Conservation (phyloP, 2,329 filamentous ascomycete genomes). For the Plenodomus lindquistii region DNA sequence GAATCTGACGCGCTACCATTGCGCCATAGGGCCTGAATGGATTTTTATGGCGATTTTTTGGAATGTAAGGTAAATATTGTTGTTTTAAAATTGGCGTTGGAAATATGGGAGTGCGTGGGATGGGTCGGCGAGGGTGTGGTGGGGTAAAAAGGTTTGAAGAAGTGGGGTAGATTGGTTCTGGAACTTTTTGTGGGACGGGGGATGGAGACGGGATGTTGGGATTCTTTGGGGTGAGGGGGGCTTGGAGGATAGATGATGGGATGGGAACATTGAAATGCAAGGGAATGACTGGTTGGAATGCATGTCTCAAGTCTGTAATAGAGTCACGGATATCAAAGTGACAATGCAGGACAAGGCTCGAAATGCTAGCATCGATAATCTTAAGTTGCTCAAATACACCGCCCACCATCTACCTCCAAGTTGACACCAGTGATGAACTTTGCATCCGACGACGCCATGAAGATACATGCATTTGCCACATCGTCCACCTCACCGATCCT, state of each 20-base stretch:
- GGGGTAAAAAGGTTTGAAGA: not conserved
- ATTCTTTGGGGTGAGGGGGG: not conserved
- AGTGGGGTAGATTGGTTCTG: not conserved
- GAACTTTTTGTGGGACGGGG: not conserved
- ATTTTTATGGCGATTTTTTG: not conserved
- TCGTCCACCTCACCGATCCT: constrained; percentile 64
- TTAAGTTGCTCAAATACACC: constrained; percentile 32
- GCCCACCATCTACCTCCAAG: constrained; percentile 46
- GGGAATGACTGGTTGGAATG: too few relatives aligned
- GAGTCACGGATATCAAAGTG: too few relatives aligned
- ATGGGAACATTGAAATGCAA: not conserved
- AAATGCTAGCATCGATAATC: too few relatives aligned
- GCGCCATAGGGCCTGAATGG: not conserved
- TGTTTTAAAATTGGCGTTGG: not conserved
- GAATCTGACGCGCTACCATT: constrained; percentile 1
- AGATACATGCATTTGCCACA: constrained; percentile 60
- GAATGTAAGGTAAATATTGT: not conserved
- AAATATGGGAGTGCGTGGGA: too few relatives aligned
- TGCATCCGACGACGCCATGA: constrained; percentile 62
- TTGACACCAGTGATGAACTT: constrained; percentile 63
- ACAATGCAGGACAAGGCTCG: too few relatives aligned
- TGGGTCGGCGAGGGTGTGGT: not conserved
- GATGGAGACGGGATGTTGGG: not conserved
- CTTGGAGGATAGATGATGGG: too few relatives aligned
- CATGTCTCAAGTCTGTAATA: too few relatives aligned